A percentile compares a stretch with the other conserved stretches of the same genome.
Evolutionary conservation across 139 green algal species (phyloP).

Genomic region (Picochlorum costavermella): DNA sequence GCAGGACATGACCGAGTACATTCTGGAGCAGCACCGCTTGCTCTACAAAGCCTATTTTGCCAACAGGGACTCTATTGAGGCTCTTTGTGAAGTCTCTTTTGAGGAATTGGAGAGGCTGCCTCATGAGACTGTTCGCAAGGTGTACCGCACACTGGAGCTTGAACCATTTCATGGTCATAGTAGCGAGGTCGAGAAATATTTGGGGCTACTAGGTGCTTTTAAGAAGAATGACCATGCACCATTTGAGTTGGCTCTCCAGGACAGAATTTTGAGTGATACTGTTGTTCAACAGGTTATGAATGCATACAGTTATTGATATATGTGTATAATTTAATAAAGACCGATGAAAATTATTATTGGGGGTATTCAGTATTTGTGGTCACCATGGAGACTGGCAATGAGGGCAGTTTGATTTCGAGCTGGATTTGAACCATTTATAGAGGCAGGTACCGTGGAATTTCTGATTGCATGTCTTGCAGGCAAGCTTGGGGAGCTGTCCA

Average conservation of each 20-base stretch:
- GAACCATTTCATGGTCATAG: constrained; percentile 9
- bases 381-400: constrained; percentile 82
- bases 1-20: constrained; percentile 37
- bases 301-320: neutral
- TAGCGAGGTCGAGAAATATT: neutral
- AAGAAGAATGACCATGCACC: neutral
- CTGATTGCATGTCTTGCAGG: constrained; percentile 69
- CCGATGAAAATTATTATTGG: neutral
- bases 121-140: constrained; percentile 22
- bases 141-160: constrained; percentile 37
- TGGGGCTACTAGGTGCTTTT: neutral
- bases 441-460: constrained; percentile 88
- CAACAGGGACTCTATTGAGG: constrained; percentile 11
- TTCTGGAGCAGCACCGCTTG: constrained; percentile 42
- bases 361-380: neutral
- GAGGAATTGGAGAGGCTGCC: constrained; percentile 41
- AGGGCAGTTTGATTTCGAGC: constrained; percentile 77
- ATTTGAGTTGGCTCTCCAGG: neutral
- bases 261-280: neutral
- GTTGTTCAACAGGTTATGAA: neutral
- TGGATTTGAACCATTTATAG: constrained; percentile 92
- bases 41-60: constrained; percentile 31
- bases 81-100: constrained; percentile 41
- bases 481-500: constrained; percentile 69
- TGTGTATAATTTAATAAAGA: neutral